Conservation (phyloP, 805 yeast genomes). For the Metschnikowia chrysomelidarum region DNA sequence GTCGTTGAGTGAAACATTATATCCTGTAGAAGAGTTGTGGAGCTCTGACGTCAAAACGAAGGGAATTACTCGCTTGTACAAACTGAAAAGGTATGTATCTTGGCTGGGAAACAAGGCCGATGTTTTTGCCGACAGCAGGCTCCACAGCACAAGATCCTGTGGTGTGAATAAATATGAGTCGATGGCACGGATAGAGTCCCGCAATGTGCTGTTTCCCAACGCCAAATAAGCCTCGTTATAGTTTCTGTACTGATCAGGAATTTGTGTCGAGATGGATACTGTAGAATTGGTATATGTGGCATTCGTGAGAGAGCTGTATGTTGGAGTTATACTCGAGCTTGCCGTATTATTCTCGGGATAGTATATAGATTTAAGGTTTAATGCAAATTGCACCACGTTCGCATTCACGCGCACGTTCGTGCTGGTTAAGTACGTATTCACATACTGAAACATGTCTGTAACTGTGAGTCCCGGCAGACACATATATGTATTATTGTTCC, state of each 20-base stretch:
- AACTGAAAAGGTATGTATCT: conserved; percentile 24
- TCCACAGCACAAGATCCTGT: conserved; percentile 15
- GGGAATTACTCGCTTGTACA: conserved; percentile 29
- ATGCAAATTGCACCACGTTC: conserved; percentile 31
- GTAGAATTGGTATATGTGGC: neutral
- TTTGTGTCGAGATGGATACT: neutral
- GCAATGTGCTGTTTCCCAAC: conserved; percentile 32
- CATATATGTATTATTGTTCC: conserved; percentile 26
- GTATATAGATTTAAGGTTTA: conserved; percentile 33
- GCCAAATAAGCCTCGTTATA: conserved; percentile 7
- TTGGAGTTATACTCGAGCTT: neutral
- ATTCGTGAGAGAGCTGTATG: neutral
- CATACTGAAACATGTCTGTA: conserved; percentile 20
- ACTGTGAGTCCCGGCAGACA: conserved; percentile 33
- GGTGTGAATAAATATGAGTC: conserved; percentile 29
- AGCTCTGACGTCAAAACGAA: conserved; percentile 25
- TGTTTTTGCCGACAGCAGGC: conserved; percentile 6
- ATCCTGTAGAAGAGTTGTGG: conserved; percentile 18
- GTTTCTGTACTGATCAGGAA: conserved; percentile 4
- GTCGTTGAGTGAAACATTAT: conserved; percentile 26
- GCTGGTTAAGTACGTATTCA: conserved; percentile 19
- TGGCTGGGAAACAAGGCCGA: conserved; percentile 26
- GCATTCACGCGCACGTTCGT: conserved; percentile 36
- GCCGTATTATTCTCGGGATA: conserved; percentile 1
- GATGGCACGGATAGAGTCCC: conserved; percentile 22